Conservation (phyloP, 768 basidiomycete species). For the Kwoniella sp. region DNA sequence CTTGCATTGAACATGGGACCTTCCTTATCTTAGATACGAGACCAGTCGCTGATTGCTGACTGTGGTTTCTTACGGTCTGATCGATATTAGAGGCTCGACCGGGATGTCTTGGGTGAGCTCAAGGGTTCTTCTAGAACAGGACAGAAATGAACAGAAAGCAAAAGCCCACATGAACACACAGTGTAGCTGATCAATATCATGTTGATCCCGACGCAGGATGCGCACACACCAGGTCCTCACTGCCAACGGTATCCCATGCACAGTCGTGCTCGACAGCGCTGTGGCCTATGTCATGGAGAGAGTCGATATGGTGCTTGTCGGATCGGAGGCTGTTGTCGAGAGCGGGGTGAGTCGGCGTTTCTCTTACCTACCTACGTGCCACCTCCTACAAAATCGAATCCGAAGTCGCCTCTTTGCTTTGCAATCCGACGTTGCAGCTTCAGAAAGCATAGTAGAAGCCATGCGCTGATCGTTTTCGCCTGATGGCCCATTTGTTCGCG, state of each 20-base stretch:
- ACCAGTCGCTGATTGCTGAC: not conserved
- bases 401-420: not conserved
- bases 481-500: not conserved
- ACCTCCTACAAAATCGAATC: too few species aligned
- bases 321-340: slow-evolving; percentile 97
- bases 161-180: too few species aligned
- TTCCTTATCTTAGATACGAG: not conserved
- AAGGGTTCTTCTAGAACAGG: too few species aligned
- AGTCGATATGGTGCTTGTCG: slow-evolving; percentile 92
- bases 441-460: too few species aligned
- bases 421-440: too few species aligned
- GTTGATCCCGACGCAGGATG: slow-evolving; percentile 62
- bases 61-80: not conserved
- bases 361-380: slow-evolving; percentile 69
- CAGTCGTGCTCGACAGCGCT: slow-evolving; percentile 91
- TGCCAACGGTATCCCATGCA: slow-evolving; percentile 89
- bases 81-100: slow-evolving; percentile 77
- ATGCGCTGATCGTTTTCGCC: not conserved
- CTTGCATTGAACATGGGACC: not conserved
- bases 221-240: slow-evolving; percentile 87
- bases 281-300: slow-evolving; percentile 97
- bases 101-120: slow-evolving; percentile 75
- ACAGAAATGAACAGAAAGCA: too few species aligned
- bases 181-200: not conserved
- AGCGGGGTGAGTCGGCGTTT: slow-evolving; percentile 63